Percentiles rank a stretch among this genome's conserved stretches.
Evolutionary conservation across 192 early-diverging fungal species (phyloP).

Genomic region (Backusella luteola): DNA sequence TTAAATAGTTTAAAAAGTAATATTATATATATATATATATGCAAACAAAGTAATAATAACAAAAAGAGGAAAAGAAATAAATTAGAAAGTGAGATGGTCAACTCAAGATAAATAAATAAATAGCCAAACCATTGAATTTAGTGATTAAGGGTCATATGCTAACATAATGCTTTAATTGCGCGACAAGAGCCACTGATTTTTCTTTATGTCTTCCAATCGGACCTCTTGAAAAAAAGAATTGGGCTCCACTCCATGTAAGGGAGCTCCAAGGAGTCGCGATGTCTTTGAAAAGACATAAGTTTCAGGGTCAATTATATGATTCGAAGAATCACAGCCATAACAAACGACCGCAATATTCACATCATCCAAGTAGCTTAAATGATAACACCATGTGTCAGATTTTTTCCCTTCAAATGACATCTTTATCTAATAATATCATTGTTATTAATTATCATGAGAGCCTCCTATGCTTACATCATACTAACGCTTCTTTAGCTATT

Average conservation of each 20-base stretch:
- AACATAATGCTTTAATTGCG: background rate
- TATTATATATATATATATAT: background rate
- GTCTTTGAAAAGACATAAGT: background rate
- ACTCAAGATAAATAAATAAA: background rate
- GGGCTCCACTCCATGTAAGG: background rate
- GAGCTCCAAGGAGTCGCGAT: constrained; percentile 4
- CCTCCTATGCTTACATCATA: background rate
- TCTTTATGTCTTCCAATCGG: background rate
- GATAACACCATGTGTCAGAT: constrained; percentile 8
- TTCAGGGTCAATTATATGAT: background rate
- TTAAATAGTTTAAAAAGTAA: background rate
- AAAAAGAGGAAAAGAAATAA: background rate
- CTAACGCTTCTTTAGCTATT: background rate
- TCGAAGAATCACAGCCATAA: constrained; percentile 1
- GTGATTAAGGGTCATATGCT: background rate
- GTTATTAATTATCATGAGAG: background rate
- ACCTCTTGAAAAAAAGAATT: constrained; percentile 7
- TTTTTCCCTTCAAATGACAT: background rate
- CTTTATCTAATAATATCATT: background rate
- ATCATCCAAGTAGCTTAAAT: constrained; percentile 19
- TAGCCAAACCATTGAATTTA: background rate
- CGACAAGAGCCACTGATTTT: constrained; percentile 11
- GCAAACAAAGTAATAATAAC: background rate
- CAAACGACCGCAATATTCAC: constrained; percentile 13
- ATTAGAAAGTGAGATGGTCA: background rate